These are phyloP conservation scores for Neurospora sublineolata DNA, from an alignment of 495 filamentous ascomycete species.

Conservation along the genomic window DNA sequence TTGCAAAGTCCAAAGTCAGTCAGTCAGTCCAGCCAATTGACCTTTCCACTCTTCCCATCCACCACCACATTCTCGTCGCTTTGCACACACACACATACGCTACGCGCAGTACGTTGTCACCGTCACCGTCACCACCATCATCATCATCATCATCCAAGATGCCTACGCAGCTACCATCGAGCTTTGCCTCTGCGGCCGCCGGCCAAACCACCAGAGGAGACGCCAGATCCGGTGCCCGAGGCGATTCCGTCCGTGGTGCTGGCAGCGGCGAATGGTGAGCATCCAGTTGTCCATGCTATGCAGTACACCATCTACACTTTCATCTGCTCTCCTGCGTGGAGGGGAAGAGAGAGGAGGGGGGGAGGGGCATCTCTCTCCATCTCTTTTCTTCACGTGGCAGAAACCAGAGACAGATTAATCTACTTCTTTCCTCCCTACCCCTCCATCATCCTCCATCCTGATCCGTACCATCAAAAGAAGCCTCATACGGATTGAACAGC, in stretches of 20 bases:
- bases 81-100: neutral
- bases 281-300: neutral
- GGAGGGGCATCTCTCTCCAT: neutral
- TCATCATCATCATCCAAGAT: slow-evolving; percentile 28
- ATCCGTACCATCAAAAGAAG: neutral
- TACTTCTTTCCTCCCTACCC: neutral
- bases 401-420: neutral
- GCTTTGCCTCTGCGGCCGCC: slow-evolving; percentile 74
- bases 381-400: neutral
- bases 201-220: slow-evolving; percentile 52
- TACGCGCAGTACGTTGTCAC: neutral
- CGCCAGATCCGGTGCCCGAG: slow-evolving; percentile 22
- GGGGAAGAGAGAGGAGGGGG: neutral
- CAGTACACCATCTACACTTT: neutral
- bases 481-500: neutral
- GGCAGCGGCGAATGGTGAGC: slow-evolving; percentile 28
- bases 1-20: neutral
- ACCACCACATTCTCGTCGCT: neutral
- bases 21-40: neutral
- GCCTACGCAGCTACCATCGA: slow-evolving; percentile 68
- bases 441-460: neutral
- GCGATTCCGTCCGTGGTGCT: slow-evolving; percentile 17
- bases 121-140: neutral
- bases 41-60: neutral
- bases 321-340: neutral